Conservation (phyloP, 2,329 filamentous ascomycete species). For the Paraphaeosphaeria sporulosa region DNA sequence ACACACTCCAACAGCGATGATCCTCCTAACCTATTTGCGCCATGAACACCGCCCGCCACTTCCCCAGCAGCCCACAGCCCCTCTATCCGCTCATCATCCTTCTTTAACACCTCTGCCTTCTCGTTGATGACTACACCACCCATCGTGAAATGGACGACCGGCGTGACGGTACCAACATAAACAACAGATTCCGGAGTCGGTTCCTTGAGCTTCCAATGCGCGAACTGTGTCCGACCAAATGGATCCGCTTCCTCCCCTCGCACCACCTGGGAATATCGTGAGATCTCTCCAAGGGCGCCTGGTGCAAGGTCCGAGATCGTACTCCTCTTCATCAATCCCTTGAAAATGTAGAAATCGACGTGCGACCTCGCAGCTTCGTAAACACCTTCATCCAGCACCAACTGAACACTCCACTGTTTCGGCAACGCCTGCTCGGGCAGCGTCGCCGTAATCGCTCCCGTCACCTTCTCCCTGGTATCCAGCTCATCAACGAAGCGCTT, state of each 20-base stretch:
- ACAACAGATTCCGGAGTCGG: conserved; percentile 61
- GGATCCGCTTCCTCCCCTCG: conserved; percentile 51
- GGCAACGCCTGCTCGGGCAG: conserved; percentile 30
- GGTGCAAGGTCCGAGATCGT: conserved; percentile 59
- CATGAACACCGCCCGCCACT: conserved; percentile 70
- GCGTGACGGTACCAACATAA: conserved; percentile 67
- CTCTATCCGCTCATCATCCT: conserved; percentile 54
- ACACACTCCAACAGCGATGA: conserved; percentile 70
- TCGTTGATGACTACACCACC: conserved; percentile 67
- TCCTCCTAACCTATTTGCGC: conserved; percentile 68
- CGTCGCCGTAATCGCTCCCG: conserved; percentile 59
- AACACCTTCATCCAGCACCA: conserved; percentile 68
- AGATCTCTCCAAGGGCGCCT: conserved; percentile 53
- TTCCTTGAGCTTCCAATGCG: conserved; percentile 62
- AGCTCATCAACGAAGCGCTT: conserved; percentile 69
- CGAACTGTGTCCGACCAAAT: conserved; percentile 61
- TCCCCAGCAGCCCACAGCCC: conserved; percentile 71
- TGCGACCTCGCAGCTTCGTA: conserved; percentile 62
- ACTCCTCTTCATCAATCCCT: conserved; percentile 65
- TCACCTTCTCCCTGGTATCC: conserved; percentile 65
- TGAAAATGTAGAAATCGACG: conserved; percentile 69
- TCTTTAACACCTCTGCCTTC: conserved; percentile 59
- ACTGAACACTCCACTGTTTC: conserved; percentile 65
- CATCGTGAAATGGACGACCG: conserved; percentile 73
- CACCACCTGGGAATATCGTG: conserved; percentile 59